Conservation (phyloP, 2,329 filamentous ascomycete genomes). For the Colletotrichum aenigma region DNA sequence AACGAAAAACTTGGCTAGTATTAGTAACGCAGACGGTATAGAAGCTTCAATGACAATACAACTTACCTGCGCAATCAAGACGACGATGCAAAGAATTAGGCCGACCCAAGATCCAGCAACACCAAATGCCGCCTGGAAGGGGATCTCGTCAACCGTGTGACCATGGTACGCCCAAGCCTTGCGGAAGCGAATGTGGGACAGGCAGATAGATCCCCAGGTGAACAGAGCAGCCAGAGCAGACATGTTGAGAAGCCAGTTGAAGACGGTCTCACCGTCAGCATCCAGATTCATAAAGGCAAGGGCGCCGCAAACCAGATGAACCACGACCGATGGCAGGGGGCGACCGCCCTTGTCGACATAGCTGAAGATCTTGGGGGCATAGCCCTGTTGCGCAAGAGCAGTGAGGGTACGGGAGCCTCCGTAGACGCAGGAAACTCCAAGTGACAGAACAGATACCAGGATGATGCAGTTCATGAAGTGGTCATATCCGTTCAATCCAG, state of each 20-base stretch:
- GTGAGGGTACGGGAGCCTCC: slow-evolving; percentile 64
- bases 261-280: slow-evolving; percentile 52
- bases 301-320: slow-evolving; percentile 52
- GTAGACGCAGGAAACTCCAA: slow-evolving; percentile 64
- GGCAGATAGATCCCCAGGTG: slow-evolving; percentile 72
- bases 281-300: slow-evolving; percentile 54
- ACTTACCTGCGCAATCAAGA: slow-evolving; percentile 56
- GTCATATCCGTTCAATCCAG: slow-evolving; percentile 52
- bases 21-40: neutral
- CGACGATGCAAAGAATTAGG: slow-evolving; percentile 59
- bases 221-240: slow-evolving; percentile 70
- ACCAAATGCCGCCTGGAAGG: slow-evolving; percentile 66
- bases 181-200: slow-evolving; percentile 73
- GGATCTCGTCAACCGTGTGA: slow-evolving; percentile 69
- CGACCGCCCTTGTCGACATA: slow-evolving; percentile 64
- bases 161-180: slow-evolving; percentile 65
- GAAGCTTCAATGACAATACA: neutral
- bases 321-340: slow-evolving; percentile 54
- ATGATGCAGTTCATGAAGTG: slow-evolving; percentile 65
- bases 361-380: slow-evolving; percentile 60
- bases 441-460: slow-evolving; percentile 61
- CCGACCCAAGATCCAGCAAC: slow-evolving; percentile 70
- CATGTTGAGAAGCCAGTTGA: slow-evolving; percentile 70
- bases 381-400: slow-evolving; percentile 62
- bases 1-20: slow-evolving; percentile 41